Base-by-base conservation (phyloP, 495 filamentous ascomycete species). In the Oleoguttula mirabilis region DNA sequence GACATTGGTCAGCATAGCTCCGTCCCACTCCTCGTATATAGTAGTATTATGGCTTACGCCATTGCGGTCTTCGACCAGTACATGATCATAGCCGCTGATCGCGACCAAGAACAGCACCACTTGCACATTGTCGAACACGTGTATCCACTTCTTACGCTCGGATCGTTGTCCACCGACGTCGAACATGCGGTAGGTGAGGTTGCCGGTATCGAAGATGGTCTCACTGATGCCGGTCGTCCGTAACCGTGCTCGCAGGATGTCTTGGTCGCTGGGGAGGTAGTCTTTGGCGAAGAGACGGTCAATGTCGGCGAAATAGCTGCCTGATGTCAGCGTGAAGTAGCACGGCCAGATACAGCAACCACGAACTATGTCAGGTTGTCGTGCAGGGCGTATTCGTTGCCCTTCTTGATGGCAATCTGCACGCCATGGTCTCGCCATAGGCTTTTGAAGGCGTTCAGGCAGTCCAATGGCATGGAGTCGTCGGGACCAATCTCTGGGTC, bases 111-210 rank as follows among this genome's bases (percentile, higher is more conserved):
- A 98, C 33, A 98, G 70, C 27, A 98, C 68, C 57, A 81, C 82
- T 43, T 85, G 88, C 48, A 98, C 90, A 55, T 93, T 93, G 57
- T 98, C 90, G 60, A 98, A 98, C 64, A 90, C 95, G 58, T 98
- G 90, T 51, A 98, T 95, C 90, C 90, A 98, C 64, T 98, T 98
- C 73, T 98, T 98, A 39, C 90, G 80, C 54, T 98, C 90, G 17
- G 92, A 96, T 51, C 90, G 70, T 62, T 98, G 90, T 39, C 90
- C 90, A 54, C 90, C 90, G 45, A 98, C 90, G 56, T 98, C 90
- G 67, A 96, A 95, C 90, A 98, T 98, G 38, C 87, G 79, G 62
- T 95, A 98, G 50, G 88, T 95, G 60, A 96, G 76, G 50, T 88
- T 77, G 21, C 88, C 88, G 17, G 96, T 71, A 60, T 94, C 88